Evolutionary conservation across 2,329 filamentous ascomycete genomes (phyloP), one percentile per base, ranked within the genome.

Genomic region (Cytospora schulzeri): DNA sequence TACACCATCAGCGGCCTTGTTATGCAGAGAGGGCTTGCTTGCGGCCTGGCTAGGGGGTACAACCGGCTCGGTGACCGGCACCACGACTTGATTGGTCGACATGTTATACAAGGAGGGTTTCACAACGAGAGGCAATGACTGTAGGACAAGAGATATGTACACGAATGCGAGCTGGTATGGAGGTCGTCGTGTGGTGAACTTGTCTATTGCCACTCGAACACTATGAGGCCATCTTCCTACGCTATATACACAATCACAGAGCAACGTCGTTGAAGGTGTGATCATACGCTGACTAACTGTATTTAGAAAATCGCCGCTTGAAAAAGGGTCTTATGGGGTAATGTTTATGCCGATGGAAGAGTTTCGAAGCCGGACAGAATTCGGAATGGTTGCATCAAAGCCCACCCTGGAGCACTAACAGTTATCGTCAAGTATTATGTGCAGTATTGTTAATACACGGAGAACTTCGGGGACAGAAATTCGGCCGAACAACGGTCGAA

Each of bases 1-100:
- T 57, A 81, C 69, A 51, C 72, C 74, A 29, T 68, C 58, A 33
- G 72, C 73, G 33, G 70, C 66, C 38, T 66, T 69, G 66, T 73
- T 74, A 29, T 66, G 33, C 7, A 29, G 29, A 4, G 64, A 64
- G 4, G 64, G 53, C 24, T 55, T 59, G 48, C 22, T 35, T 4
- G 28, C 45, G 33, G 24, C 64, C 48, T 64, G 61, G 53, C 62
- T 29, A 5, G 57, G 28, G n/a, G 64, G 64, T 1, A 66, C 62
- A 17, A 66, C 57, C 29, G 64, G 62, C 24, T 61, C 55, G 53
- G 64, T 66, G 50, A 66, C 59, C 2, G 64, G 64, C 55, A 63
- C 61, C 48, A 63, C 55, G 26, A 58, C n/a, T 22, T 61, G 55
- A 11, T 35, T 29, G 41, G 33, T 52, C 4, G 62, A 28, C 64